Evolutionary conservation across 768 basidiomycete species (phyloP), one percentile per base, ranked within the genome.

Genomic region (Kondoa malvinella): DNA sequence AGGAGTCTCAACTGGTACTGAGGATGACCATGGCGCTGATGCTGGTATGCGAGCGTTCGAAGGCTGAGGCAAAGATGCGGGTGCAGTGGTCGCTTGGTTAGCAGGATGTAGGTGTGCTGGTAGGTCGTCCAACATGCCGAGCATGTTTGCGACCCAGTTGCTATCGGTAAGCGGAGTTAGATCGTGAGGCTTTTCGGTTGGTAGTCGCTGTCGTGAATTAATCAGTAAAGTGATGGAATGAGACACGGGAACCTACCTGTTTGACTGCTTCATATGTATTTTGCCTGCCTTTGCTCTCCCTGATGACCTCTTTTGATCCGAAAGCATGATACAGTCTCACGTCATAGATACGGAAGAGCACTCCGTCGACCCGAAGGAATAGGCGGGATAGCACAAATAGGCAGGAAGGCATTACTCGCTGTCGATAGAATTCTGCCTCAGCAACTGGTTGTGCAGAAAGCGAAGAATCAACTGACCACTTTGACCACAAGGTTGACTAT

Each of bases 321-420:
- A 96, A 90, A 0, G 86, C 86, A 76, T 94, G 89, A 74, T 88
- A 99, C 61, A 95, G 80, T 56, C 95, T 82, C 0, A 92, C 92
- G 74, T 99, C 95, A 72, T 83, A 85, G 40, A 83, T 83, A 57
- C 95, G 83, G 79, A 97, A 97, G 61, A 97, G 83, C 58, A 99
- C 94, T 66, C 87, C 83, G 75, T 99, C 95, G 61, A 99, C 92
- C 27, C 95, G 85, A 3, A 99, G 81, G n/a, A 87, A 90, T 76
- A 94, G 89, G 15, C 95, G 84, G 1, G 85, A 81, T 8, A 99
- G 84, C 71, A 96, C 83, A 78, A 96, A 96, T 70, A 96, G 81
- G 66, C 88, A 96, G 4, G 86, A 86, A 1, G 92, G 91, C 92
- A 97, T 99, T 57, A 99, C 92, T 62, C 95, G 86, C 92, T 96